Evolutionary conservation across 129 eudicot species (phyloP).

Genomic region (Chrysanthemum makinoi): DNA sequence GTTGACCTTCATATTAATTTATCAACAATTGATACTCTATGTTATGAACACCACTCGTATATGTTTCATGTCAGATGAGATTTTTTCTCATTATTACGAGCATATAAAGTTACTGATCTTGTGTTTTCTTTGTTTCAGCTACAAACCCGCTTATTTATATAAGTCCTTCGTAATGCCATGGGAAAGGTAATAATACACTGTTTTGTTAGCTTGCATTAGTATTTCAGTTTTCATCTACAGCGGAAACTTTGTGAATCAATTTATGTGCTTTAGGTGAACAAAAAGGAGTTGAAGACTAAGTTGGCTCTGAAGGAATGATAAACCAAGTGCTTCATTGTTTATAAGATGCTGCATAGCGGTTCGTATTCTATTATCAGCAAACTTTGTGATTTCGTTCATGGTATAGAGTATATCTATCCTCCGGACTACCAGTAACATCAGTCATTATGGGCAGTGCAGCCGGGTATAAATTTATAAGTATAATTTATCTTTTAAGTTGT

Average conservation of each 20-base stretch:
- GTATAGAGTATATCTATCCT: not conserved
- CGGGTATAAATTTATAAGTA: too few relatives aligned
- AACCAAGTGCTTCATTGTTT: not conserved
- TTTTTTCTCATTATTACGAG: not conserved
- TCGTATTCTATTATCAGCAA: not conserved
- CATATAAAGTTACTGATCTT: not conserved
- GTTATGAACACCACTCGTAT: too few relatives aligned
- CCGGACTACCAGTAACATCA: not conserved
- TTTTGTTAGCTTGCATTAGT: not conserved
- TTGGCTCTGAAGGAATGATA: constrained; percentile 56
- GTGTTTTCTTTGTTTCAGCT: constrained; percentile 41
- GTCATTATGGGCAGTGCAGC: too few relatives aligned
- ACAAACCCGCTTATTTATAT: constrained; percentile 69
- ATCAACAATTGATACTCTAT: too few relatives aligned
- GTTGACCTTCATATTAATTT: not conserved
- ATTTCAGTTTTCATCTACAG: not conserved
- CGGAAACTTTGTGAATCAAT: not conserved
- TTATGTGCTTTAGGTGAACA: constrained; percentile 64
- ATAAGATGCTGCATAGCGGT: constrained; percentile 10
- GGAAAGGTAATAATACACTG: constrained; percentile 68
- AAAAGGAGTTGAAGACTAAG: constrained; percentile 77
- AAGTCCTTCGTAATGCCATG: constrained; percentile 99
- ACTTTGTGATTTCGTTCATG: not conserved
- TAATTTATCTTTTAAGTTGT: too few relatives aligned
- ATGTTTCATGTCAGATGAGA: too few relatives aligned